Evolutionary conservation across 139 green algal species (phyloP).

Genomic region (Trebouxia sp.): DNA sequence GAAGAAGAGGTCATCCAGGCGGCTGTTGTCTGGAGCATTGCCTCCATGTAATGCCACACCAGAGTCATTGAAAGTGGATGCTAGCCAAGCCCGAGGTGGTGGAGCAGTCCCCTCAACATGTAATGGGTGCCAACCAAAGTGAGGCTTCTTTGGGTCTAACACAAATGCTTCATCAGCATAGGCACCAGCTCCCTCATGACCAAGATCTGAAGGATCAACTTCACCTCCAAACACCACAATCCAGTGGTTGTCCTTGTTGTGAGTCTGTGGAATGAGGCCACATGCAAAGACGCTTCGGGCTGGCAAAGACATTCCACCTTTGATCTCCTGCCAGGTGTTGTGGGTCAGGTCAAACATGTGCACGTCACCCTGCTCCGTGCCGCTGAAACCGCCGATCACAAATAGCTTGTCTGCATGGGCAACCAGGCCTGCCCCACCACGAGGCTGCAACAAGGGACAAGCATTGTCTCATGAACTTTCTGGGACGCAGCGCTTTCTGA

Average conservation of each 20-base stretch:
- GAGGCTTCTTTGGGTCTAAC: background rate
- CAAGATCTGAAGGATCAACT: background rate
- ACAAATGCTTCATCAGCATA: background rate
- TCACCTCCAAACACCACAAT: slow-evolving; percentile 11
- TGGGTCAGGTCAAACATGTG: background rate
- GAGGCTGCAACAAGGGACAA: background rate
- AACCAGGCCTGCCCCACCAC: background rate
- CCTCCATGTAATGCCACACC: slow-evolving; percentile 9
- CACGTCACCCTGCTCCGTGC: slow-evolving; percentile 12
- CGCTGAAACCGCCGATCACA: slow-evolving; percentile 3
- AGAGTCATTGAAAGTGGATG: background rate
- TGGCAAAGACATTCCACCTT: background rate
- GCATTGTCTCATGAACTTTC: no score
- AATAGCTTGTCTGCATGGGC: background rate
- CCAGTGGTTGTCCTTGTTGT: background rate
- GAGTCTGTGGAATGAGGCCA: background rate
- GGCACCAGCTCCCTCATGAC: slow-evolving; percentile 5
- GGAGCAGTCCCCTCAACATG: background rate
- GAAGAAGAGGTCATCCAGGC: background rate
- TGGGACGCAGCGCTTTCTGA: no score
- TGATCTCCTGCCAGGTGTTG: background rate
- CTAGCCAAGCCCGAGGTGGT: background rate
- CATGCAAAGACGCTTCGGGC: background rate
- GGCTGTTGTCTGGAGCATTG: slow-evolving; percentile 14
- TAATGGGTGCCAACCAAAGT: background rate